Evolutionary conservation across 2,329 filamentous ascomycete genomes (phyloP).

Genomic region (Sphaerulina musiva): DNA sequence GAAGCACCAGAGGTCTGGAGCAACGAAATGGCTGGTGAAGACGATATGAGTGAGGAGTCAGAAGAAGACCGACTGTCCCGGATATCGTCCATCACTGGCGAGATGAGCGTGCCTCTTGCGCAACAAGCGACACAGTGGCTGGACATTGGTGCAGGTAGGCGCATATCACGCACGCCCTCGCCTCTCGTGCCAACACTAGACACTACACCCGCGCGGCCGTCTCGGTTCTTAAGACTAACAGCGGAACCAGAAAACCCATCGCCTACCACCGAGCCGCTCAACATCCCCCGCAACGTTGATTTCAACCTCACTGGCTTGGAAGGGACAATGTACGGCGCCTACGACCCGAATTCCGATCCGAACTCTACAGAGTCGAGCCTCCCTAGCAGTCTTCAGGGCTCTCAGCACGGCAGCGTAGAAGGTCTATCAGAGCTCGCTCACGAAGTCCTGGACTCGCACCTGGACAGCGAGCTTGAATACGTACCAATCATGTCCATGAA

Average conservation of each 20-base stretch:
- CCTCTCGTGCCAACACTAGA: constrained; percentile 20
- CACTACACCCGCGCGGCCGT: constrained; percentile 12
- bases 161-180: constrained; percentile 25
- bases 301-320: constrained; percentile 54
- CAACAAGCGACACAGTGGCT: constrained; percentile 17
- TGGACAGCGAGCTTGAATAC: constrained; percentile 83
- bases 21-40: constrained; percentile 66
- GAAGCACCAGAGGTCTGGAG: constrained; percentile 67
- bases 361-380: constrained; percentile 66
- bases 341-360: constrained; percentile 41
- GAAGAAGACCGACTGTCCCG: constrained; percentile 33
- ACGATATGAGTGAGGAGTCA: constrained; percentile 45
- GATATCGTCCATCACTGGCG: constrained; percentile 31
- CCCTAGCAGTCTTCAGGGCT: constrained; percentile 56
- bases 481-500: constrained; percentile 87
- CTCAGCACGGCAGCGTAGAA: constrained; percentile 42
- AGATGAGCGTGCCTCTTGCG: constrained; percentile 15
- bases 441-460: constrained; percentile 52
- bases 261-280: constrained; percentile 10
- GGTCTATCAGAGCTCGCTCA: constrained; percentile 40
- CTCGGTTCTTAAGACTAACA: constrained; percentile 24
- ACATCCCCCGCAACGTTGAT: constrained; percentile 2
- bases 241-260: constrained; percentile 25
- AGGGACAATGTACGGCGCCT: constrained; percentile 70
- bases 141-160: constrained; percentile 18